Evolutionary conservation across 1,284 basidiomycete genomes (phyloP).

Genomic region (Limonomyces culmigenus): DNA sequence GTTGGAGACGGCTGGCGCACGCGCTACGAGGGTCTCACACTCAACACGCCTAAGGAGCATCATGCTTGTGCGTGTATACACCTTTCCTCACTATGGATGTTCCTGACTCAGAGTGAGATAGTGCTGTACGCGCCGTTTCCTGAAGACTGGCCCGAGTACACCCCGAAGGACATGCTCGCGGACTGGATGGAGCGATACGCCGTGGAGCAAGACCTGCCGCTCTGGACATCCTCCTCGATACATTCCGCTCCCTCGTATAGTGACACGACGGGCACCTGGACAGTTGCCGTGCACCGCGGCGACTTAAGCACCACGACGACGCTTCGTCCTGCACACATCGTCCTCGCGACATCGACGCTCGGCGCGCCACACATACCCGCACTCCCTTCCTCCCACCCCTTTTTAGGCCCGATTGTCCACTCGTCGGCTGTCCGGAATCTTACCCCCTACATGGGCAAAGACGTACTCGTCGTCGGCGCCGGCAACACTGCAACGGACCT

Average conservation of each 20-base stretch:
- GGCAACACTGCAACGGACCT: conserved; percentile 22
- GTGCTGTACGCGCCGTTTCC: conserved; percentile 18
- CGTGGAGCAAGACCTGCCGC: conserved; percentile 16
- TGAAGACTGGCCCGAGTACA: conserved; percentile 19
- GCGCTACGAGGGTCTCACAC: neutral
- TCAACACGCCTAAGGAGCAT: neutral
- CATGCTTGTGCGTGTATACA: neutral
- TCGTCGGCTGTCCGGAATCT: conserved; percentile 14
- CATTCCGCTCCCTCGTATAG: conserved; percentile 11
- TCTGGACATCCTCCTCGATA: conserved; percentile 17
- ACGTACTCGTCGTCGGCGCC: conserved; percentile 21
- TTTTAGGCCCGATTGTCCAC: conserved; percentile 16
- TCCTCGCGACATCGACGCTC: conserved; percentile 19
- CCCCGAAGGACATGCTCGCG: conserved; percentile 17
- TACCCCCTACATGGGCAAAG: conserved; percentile 13
- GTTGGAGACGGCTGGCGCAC: conserved; percentile 35
- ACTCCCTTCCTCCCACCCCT: conserved; percentile 11
- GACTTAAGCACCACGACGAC: neutral
- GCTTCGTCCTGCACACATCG: conserved; percentile 17
- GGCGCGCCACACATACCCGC: conserved; percentile 15
- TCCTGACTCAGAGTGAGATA: neutral
- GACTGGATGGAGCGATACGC: conserved; percentile 22
- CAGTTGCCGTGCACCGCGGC: conserved; percentile 12
- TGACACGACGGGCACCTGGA: conserved; percentile 14
- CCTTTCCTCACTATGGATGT: neutral